phyloP scores from a whole-genome alignment of 441 rosid genomes.

The Lepidium campestre region DNA sequence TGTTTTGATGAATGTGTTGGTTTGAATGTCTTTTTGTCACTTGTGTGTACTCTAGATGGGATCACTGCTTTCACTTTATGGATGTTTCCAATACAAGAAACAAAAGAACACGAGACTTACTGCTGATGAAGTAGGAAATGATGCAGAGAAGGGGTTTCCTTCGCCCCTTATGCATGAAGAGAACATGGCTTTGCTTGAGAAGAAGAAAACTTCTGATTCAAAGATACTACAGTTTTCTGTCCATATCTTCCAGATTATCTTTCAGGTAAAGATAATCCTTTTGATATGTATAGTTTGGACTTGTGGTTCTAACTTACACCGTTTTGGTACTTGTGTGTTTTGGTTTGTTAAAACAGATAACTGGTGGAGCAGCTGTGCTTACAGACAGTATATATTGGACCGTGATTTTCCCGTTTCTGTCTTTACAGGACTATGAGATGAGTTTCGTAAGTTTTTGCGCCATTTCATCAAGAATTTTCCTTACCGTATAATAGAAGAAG shows the following conservation, averaged over 20 bases:
- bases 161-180: slow-evolving; percentile 27
- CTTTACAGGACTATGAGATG: slow-evolving; percentile 35
- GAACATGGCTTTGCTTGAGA: slow-evolving; percentile 3
- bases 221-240: slow-evolving; percentile 23
- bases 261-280: slow-evolving; percentile 40
- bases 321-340: background rate
- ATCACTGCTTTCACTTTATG: slow-evolving; percentile 41
- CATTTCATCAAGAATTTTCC: background rate
- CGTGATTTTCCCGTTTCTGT: slow-evolving; percentile 46
- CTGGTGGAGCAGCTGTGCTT: slow-evolving; percentile 49
- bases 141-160: slow-evolving; percentile 34
- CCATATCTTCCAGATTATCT: slow-evolving; percentile 53
- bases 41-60: slow-evolving; percentile 36
- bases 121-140: slow-evolving; percentile 21
- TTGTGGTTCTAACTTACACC: background rate
- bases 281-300: background rate
- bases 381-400: slow-evolving; percentile 49
- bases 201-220: slow-evolving; percentile 4
- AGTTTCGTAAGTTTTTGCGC: slow-evolving; percentile 35
- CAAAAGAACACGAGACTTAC: background rate
- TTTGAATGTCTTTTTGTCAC: background rate
- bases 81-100: slow-evolving; percentile 33
- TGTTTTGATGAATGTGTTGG: background rate
- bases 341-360: slow-evolving; percentile 32
- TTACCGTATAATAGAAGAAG: background rate